Conservation (phyloP, 495 filamentous ascomycete genomes). For the Tuber microsphaerosporum region DNA sequence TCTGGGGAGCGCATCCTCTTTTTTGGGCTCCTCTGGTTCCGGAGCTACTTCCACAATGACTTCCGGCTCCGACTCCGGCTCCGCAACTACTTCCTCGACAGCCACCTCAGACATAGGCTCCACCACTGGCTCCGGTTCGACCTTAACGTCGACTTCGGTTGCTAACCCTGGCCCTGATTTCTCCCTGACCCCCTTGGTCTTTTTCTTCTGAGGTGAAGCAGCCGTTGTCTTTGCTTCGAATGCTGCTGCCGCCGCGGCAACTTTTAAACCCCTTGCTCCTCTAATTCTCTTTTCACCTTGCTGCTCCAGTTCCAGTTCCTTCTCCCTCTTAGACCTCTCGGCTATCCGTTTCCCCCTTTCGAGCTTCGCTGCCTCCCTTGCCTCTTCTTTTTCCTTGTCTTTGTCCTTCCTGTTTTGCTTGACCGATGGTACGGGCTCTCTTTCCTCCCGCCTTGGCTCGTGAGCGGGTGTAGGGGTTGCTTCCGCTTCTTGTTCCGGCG, state of each 20-base stretch:
- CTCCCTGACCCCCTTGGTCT: neutral
- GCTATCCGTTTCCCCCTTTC: neutral
- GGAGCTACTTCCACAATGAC: neutral
- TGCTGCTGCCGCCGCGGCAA: slow-evolving; percentile 25
- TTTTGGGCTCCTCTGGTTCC: slow-evolving; percentile 9
- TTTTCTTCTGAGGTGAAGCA: slow-evolving; percentile 5
- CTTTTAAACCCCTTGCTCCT: slow-evolving; percentile 17
- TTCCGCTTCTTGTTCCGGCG: slow-evolving; percentile 12
- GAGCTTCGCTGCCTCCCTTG: neutral
- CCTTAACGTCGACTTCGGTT: slow-evolving; percentile 5
- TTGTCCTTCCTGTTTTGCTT: slow-evolving; percentile 9
- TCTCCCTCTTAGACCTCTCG: slow-evolving; percentile 12
- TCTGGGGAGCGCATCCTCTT: slow-evolving; percentile 8
- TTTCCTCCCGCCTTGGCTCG: slow-evolving; percentile 7
- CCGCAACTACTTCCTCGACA: neutral
- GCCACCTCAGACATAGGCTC: slow-evolving; percentile 3
- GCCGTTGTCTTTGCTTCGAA: slow-evolving; percentile 16
- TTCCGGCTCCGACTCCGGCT: slow-evolving; percentile 11
- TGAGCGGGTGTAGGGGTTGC: slow-evolving; percentile 6
- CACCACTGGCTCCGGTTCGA: slow-evolving; percentile 10
- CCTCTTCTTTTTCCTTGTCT: slow-evolving; percentile 2
- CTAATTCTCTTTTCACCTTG: neutral
- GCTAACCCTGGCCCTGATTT: slow-evolving; percentile 15
- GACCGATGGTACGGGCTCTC: neutral
- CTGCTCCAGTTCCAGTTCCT: slow-evolving; percentile 6